These are phyloP conservation scores for Mercurialis annua DNA, from an alignment of 345 rosid species.

Conservation along the genomic window DNA sequence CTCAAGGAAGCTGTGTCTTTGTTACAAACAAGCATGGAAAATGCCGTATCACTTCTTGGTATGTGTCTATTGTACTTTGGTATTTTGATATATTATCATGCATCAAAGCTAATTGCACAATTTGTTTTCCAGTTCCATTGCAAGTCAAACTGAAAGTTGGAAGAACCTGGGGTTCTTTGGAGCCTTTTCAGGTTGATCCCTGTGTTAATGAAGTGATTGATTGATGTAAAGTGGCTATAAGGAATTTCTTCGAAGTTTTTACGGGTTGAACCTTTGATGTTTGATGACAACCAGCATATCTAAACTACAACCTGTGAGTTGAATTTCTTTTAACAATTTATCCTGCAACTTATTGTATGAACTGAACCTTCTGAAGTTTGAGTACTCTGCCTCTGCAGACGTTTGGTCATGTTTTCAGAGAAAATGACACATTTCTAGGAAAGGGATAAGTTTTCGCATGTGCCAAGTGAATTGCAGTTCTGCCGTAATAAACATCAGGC, in stretches of 20 bases:
- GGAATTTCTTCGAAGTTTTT: conserved; percentile 11
- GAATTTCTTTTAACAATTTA: not conserved
- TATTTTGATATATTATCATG: conserved; percentile 4
- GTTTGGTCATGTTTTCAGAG: not conserved
- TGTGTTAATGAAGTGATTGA: conserved; percentile 24
- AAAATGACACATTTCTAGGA: not conserved
- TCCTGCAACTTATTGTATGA: conserved; percentile 10
- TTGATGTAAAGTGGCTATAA: conserved; percentile 19
- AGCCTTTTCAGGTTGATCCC: conserved; percentile 50
- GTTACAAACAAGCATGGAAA: conserved; percentile 74
- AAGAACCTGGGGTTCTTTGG: conserved; percentile 91
- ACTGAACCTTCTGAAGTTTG: not conserved
- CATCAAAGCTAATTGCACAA: conserved; percentile 5
- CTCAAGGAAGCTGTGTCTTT: conserved; percentile 69
- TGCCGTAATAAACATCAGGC: not conserved
- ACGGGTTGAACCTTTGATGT: conserved; percentile 13
- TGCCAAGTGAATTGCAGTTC: conserved; percentile 1
- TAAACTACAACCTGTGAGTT: not conserved
- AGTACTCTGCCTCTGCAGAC: conserved; percentile 10
- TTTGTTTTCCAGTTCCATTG: conserved; percentile 62
- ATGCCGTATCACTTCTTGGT: conserved; percentile 74
- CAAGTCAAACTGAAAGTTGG: conserved; percentile 82
- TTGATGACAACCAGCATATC: conserved; percentile 11
- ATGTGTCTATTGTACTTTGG: conserved; percentile 7
- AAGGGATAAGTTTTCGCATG: conserved; percentile 4